Base-by-base conservation (phyloP, 2,329 filamentous ascomycete species). In the Dothidotthia symphoricarpi region DNA sequence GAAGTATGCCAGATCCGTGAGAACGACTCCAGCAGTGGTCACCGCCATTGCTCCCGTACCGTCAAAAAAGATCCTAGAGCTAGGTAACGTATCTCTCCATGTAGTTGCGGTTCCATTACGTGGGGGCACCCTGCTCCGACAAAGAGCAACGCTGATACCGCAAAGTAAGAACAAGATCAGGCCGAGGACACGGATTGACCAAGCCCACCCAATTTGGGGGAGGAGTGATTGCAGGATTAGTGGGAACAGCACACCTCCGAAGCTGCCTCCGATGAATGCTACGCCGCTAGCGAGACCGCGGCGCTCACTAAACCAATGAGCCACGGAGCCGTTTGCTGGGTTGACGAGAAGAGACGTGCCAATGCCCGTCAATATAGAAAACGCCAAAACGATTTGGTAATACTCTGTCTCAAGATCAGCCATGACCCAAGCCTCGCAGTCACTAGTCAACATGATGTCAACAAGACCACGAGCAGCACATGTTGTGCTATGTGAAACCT, bases 1-100 rank as follows among this genome's bases (percentile, higher is more conserved):
- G 48, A 74, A 74, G 4, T 73, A 69, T 3, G 70, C 44, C 16
- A 66, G 43, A 25, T 67, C 63, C 31, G 66, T 63, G 0, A 62
- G 60, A 33, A 67, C 66, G 2, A 67, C 59, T 22, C 45, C 55
- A 29, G 64, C 42, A 1, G 62, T 64, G 34, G 66, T 61, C n/a
- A 67, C 47, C 34, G 55, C 54, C 34, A 67, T 33, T n/a, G n/a
- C n/a, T n/a, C n/a, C n/a, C 48, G 70, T 27, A 28, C 64, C 25
- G 31, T 64, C 58, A 3, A 51, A 51, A 24, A 64, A 65, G 5
- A 66, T 65, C 0, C 56, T 60, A 10, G 63, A 31, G 3, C 61
- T 63, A n/a, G 65, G 59, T 28, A 67, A 64, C 2, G 62, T 46
- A 24, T 63, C 61, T 39, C 60, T 64, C 40, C 63, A 62, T 2